Evolutionary conservation across 345 rosid genomes (phyloP), one percentile per base, ranked within the genome.

Genomic region (Clarkia xantiana): DNA sequence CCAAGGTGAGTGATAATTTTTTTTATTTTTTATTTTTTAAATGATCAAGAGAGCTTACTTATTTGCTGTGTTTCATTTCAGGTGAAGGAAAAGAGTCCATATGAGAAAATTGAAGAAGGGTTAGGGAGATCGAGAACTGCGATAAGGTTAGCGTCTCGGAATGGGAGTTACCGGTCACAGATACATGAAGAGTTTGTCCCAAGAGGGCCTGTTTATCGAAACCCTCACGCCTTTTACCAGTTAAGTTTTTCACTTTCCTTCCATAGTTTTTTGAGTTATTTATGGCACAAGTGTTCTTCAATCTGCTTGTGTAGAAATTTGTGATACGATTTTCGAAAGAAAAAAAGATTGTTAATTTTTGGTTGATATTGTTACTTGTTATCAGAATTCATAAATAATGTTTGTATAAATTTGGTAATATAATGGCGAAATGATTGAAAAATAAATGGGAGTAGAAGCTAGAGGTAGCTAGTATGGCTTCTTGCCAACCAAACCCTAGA

Each of bases 181-280:
- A 44, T 52, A 36, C 64, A 46, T 44, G 50, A 55, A 39, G 40
- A 48, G 39, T 69, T 64, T 57, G 54, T 71, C 14, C 78, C 87
- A 16, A 51, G 60, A 49, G 86, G 83, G 39, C 64, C 76, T 8
- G 57, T 77, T 39, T 84, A 80, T 71, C 53, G 61, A 50, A 84
- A 77, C 55, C 72, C 88, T 49, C 51, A 44, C 44, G 73, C 88
- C 34, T 80, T 80, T 66, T 82, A 76, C 64, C 86, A 84, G 94
- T 80, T 71, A 55, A 62, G 69, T 59, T 62, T 61, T 61, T 52
- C 53, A 53, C 55, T 23, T 54, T 11, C 60, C 23, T 38, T 46
- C 34, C 7, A n/a, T 29, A 11, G 11, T 14, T 12, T 18, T 14
- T 36, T 48, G 34, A 1, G 2, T 4, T 4, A 11, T 5, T 18